A percentile compares a stretch with the other conserved stretches of the same genome.
These are phyloP conservation scores for Candida glucosophila DNA, from an alignment of 1,139 yeast genomes.

Conservation along the genomic window DNA sequence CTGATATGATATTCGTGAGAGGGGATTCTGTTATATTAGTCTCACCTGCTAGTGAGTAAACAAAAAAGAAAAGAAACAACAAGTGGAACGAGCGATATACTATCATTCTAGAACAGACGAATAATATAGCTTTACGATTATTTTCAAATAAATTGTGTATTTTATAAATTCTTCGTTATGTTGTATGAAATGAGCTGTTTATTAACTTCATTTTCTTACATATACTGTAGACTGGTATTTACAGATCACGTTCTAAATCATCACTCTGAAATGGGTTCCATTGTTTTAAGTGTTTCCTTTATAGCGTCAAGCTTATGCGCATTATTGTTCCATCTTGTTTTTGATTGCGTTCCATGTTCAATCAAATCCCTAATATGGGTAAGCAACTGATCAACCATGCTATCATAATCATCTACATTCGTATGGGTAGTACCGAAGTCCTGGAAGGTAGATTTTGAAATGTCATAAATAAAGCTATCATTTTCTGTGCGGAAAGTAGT, in stretches of 20 bases:
- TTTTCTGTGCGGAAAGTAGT: slow-evolving; percentile 16
- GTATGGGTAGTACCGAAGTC: slow-evolving; percentile 9
- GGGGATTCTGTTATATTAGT: slow-evolving; percentile 91
- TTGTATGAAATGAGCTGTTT: no score
- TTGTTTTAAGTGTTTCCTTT: slow-evolving; percentile 12
- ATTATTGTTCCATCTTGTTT: slow-evolving; percentile 26
- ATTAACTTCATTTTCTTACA: no score
- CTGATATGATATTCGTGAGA: slow-evolving; percentile 91
- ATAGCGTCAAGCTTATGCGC: slow-evolving; percentile 25
- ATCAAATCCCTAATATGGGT: slow-evolving; percentile 19
- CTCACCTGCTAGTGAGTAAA: slow-evolving; percentile 30
- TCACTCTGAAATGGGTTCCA: no score
- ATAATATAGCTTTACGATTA: no score
- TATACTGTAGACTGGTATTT: no score
- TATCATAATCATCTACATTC: slow-evolving; percentile 25
- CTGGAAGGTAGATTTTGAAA: slow-evolving; percentile 10
- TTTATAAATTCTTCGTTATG: no score
- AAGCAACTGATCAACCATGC: slow-evolving; percentile 17
- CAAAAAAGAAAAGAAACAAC: no score
- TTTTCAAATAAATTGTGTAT: no score
- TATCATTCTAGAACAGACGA: no score
- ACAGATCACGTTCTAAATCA: no score
- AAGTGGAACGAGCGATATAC: no score
- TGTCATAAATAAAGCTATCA: slow-evolving; percentile 14
- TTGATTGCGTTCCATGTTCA: slow-evolving; percentile 22